Base-by-base conservation (phyloP, 129 eudicot species). In the Flaveria ramosissima region DNA sequence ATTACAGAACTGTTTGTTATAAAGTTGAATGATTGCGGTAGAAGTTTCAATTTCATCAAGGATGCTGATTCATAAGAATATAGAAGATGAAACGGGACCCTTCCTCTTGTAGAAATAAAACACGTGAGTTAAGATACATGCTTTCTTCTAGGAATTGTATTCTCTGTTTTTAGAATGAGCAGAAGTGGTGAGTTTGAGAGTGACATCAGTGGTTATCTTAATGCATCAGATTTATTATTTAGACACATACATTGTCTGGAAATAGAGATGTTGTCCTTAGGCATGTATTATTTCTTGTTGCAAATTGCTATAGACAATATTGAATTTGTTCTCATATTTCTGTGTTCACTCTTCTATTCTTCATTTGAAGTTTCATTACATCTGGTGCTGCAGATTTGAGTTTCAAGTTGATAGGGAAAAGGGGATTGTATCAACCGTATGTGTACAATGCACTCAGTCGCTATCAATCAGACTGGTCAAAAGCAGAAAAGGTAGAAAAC, bases 391-490 rank as follows among this genome's bases (percentile, higher is more conserved):
- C 87, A 92, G 98, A 85, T 83, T 86, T 74, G 53, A 81, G 81
- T 84, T 68, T 77, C 21, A 78, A 81, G 61, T 21, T 85, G 78
- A 67, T 80, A 69, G 82, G 83, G 80, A 83, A 80, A 71, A 70
- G 77, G 50, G 88, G 84, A 47, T 76, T 78, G 23, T 87, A 74
- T 75, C 81, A 71, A 26, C 74, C 68, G 47, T 64, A 53, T 67
- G 82, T 86, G 12, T 80, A 76, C 70, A 78, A 70, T 52, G 51
- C 86, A 47, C 56, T 86, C 41, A 75, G 53, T n/a, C 91, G 90
- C 69, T 87, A 82, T 83, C 90, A 78, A 41, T 89, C 89, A 55
- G 80, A 86, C 78, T 83, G 86, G 79, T 80, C 85, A 51, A 80
- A 84, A 62, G 81, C 68, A 9, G 83, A 79, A 36, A 10, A 71